Evolutionary conservation across 352 stramenopile species (phyloP).

Genomic region (Phytophthora macrochlamydospora): DNA sequence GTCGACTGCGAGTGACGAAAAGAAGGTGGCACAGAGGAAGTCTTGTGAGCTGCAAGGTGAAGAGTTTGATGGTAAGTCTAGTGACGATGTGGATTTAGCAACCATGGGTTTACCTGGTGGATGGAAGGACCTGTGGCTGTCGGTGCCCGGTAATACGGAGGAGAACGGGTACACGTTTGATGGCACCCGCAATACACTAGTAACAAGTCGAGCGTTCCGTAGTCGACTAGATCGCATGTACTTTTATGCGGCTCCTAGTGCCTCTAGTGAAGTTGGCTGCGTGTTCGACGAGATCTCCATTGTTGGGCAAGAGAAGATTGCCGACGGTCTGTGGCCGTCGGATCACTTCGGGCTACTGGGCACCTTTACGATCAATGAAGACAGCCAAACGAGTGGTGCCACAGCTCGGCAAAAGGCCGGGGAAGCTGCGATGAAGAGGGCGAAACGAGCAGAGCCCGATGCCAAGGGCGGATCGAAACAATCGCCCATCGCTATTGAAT

Average conservation of each 20-base stretch:
- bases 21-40: conserved; percentile 36
- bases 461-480: conserved; percentile 8
- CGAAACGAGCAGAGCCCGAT: conserved; percentile 3
- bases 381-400: neutral
- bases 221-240: conserved; percentile 83
- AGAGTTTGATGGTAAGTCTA: conserved; percentile 4
- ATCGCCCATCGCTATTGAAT: conserved; percentile 26
- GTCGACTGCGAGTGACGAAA: conserved; percentile 43
- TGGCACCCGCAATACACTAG: conserved; percentile 58
- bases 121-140: conserved; percentile 80
- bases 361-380: conserved; percentile 44
- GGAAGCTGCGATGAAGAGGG: conserved; percentile 18
- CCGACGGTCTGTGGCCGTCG: conserved; percentile 70
- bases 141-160: conserved; percentile 66
- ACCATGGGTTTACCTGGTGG: conserved; percentile 52
- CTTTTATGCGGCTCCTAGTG: conserved; percentile 43
- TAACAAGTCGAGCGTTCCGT: conserved; percentile 62
- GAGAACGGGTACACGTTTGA: conserved; percentile 83
- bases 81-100: conserved; percentile 33
- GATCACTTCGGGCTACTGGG: conserved; percentile 78
- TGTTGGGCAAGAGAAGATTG: conserved; percentile 69
- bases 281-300: conserved; percentile 57
- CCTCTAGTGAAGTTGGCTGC: conserved; percentile 6
- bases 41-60: conserved; percentile 11
- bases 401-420: neutral